phyloP scores from a whole-genome alignment of 1,139 yeast species.

The Sugiyamaella sp. region DNA sequence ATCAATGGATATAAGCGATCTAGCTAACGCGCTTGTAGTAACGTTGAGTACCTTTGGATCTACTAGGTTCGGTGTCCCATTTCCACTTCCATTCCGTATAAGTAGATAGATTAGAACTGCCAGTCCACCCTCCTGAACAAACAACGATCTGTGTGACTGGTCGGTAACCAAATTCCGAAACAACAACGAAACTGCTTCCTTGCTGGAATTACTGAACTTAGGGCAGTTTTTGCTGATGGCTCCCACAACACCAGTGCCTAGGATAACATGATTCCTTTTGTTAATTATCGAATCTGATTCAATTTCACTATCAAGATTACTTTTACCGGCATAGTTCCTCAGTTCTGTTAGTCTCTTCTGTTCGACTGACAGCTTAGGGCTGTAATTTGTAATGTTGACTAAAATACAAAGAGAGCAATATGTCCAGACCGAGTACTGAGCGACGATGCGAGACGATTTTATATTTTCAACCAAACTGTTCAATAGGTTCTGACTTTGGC shows the following conservation, averaged over 20 bases:
- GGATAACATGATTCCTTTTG: conserved; percentile 34
- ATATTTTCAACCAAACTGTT: conserved; percentile 28
- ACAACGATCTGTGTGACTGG: conserved; percentile 34
- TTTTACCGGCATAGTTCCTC: conserved; percentile 40
- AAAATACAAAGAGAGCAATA: conserved; percentile 42
- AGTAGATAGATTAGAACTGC: conserved; percentile 40
- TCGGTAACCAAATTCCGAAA: conserved; percentile 42
- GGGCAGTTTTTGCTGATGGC: conserved; percentile 37
- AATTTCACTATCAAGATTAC: conserved; percentile 25
- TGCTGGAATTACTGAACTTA: conserved; percentile 36
- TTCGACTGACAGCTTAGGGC: conserved; percentile 40
- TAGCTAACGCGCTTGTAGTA: conserved; percentile 43
- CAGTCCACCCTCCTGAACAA: conserved; percentile 44
- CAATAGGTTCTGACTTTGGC: conserved; percentile 30
- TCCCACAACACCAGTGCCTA: conserved; percentile 36
- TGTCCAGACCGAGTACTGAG: conserved; percentile 22
- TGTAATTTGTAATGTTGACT: conserved; percentile 40
- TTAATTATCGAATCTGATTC: conserved; percentile 36
- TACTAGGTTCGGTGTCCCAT: conserved; percentile 1
- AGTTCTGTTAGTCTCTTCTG: conserved; percentile 39
- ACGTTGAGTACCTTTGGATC: conserved; percentile 26
- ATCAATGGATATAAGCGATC: conserved; percentile 42
- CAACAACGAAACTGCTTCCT: conserved; percentile 36
- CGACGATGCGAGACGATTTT: background rate
- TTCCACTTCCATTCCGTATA: conserved; percentile 19